Evolutionary conservation across 139 green algal species (phyloP).

Genomic region (Closterium sp.): DNA sequence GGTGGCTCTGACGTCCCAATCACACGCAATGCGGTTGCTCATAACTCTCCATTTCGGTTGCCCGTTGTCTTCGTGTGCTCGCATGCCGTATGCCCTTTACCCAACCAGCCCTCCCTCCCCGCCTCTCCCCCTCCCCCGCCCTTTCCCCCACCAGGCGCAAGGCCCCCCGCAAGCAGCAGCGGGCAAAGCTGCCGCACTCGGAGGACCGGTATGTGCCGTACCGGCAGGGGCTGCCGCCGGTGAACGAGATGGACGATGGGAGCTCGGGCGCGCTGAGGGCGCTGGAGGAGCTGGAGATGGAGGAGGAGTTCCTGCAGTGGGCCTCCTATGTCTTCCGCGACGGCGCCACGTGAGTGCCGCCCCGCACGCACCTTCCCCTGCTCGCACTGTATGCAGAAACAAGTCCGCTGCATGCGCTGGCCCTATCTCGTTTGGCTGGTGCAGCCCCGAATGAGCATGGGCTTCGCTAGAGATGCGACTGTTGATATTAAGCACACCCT

Average conservation of each 20-base stretch:
- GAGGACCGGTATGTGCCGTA: slow-evolving; percentile 17
- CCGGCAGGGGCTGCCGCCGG: not conserved
- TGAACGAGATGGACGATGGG: not conserved
- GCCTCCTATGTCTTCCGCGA: slow-evolving; percentile 16
- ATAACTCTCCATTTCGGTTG: too few relatives aligned
- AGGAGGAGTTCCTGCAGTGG: slow-evolving; percentile 17
- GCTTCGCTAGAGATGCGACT: too few relatives aligned
- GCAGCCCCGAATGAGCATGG: too few relatives aligned
- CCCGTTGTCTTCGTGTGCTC: too few relatives aligned
- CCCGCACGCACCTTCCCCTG: not conserved
- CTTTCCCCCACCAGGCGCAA: not conserved
- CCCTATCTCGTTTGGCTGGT: too few relatives aligned
- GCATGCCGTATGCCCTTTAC: too few relatives aligned
- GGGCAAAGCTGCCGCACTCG: not conserved
- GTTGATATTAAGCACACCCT: too few relatives aligned
- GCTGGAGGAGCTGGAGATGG: slow-evolving; percentile 1
- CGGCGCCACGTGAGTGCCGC: not conserved
- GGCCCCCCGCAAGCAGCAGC: not conserved
- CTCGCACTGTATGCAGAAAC: too few relatives aligned
- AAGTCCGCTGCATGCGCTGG: too few relatives aligned
- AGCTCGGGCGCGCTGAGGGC: not conserved
- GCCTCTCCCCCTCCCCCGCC: too few relatives aligned
- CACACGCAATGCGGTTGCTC: not conserved
- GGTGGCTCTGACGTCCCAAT: too few relatives aligned
- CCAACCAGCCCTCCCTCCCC: too few relatives aligned